Evolutionary conservation across 139 green algal genomes (phyloP), one percentile per base, ranked within the genome.

Genomic region (Chlorella sp.): DNA sequence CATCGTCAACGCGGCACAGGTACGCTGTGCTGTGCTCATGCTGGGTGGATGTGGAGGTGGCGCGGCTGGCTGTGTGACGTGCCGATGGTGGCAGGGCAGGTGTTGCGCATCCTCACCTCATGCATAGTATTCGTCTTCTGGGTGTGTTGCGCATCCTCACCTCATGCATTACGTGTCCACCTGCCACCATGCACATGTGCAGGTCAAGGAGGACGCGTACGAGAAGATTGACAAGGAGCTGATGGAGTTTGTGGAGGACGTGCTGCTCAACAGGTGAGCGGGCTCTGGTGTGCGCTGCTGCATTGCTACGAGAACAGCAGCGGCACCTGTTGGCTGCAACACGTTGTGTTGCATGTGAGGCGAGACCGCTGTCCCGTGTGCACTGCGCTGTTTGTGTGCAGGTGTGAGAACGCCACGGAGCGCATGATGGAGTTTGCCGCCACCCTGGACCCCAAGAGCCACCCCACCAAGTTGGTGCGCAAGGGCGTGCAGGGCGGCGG

Each of bases 141-240:
- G n/a, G n/a, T n/a, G n/a, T n/a, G n/a, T n/a, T n/a, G n/a, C n/a
- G n/a, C n/a, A n/a, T n/a, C n/a, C n/a, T 55, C 10, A 55, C 42
- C 10, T 17, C 42, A 55, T 55, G 42, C 42, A 24, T 55, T 55
- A 55, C 42, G 10, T 55, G 42, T 55, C 42, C 10, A 10, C 42
- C 17, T 10, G 10, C 10, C 17, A 55, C 42, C 17, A 55, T 17
- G 22, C 27, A 10, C 17, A 10, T 64, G 20, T 27, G 31, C 51
- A 74, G 82, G 93, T 97, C 2, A 92, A 86, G 31, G 90, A 91
- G 71, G 95, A 99, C 75, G 88, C 83, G 74, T 99, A 99, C 70
- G 85, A 92, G 72, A 97, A 97, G 80, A 86, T 98, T n/a, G 92
- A 98, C 89, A 98, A 97, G 88, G 92, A 97, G 91, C 91, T 99